Percentiles rank a stretch among this genome's conserved stretches.
Evolutionary conservation across 2,329 filamentous ascomycete genomes (phyloP).

Genomic region (Paramyrothecium roridum): DNA sequence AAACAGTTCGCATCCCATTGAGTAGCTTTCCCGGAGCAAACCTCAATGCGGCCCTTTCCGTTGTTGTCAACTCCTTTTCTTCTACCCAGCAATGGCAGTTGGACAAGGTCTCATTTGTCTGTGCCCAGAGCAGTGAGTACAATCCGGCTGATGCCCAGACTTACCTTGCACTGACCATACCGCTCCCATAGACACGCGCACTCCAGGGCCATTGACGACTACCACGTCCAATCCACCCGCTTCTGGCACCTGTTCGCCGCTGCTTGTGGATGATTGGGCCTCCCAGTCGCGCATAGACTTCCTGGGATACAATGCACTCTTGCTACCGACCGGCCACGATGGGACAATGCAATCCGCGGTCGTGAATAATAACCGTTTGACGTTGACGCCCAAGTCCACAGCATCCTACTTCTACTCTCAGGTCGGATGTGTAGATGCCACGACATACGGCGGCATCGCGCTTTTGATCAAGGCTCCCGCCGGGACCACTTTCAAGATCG

Average conservation of each 20-base stretch:
- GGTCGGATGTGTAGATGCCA: constrained; percentile 50
- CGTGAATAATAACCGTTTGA: constrained; percentile 48
- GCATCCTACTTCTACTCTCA: constrained; percentile 58
- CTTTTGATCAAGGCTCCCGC: constrained; percentile 50
- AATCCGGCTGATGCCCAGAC: background rate
- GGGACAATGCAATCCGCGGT: constrained; percentile 52
- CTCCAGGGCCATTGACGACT: constrained; percentile 4
- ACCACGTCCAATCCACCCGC: background rate
- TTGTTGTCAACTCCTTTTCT: constrained; percentile 38
- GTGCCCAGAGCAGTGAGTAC: constrained; percentile 21
- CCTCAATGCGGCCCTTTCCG: constrained; percentile 40
- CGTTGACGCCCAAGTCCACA: constrained; percentile 44
- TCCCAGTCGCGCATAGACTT: constrained; percentile 61
- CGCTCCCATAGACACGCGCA: constrained; percentile 2
- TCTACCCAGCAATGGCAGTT: constrained; percentile 36
- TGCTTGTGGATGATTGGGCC: constrained; percentile 57
- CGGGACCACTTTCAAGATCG: constrained; percentile 48
- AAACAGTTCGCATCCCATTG: constrained; percentile 49
- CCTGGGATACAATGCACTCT: constrained; percentile 57
- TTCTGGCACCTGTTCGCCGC: constrained; percentile 29
- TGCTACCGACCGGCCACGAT: constrained; percentile 54
- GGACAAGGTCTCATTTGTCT: constrained; percentile 44
- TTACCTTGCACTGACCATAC: constrained; percentile 1
- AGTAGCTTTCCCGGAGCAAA: constrained; percentile 47
- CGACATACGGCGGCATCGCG: constrained; percentile 53